Conservation (phyloP, 805 yeast genomes). For the Saturnispora serradocipensis region DNA sequence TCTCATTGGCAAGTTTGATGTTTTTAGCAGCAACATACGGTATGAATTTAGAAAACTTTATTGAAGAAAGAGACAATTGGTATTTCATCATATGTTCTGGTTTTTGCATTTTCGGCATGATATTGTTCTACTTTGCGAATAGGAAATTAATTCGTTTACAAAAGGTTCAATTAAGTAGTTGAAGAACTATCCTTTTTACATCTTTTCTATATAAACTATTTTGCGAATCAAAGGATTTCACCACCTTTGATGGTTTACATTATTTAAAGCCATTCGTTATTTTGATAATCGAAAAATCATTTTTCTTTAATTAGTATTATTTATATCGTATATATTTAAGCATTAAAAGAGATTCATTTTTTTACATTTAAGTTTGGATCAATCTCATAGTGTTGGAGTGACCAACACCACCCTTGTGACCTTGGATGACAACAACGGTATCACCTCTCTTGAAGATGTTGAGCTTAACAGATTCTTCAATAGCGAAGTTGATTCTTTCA, state of each 20-base stretch:
- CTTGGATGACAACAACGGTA: conserved; percentile 89
- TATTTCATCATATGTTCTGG: conserved; percentile 44
- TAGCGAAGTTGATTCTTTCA: conserved; percentile 87
- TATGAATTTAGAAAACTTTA: conserved; percentile 88
- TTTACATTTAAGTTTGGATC: conserved; percentile 9
- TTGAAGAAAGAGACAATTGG: conserved; percentile 74
- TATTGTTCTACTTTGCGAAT: conserved; percentile 46
- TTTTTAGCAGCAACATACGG: conserved; percentile 86
- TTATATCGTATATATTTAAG: not conserved
- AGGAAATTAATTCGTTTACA: conserved; percentile 56
- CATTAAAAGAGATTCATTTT: not conserved
- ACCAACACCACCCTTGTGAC: conserved; percentile 98
- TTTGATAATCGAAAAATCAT: not conserved
- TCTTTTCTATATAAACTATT: not conserved
- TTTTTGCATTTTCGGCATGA: conserved; percentile 30
- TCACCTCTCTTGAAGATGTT: conserved; percentile 86
- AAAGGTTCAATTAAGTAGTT: conserved; percentile 40
- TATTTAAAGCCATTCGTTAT: not conserved
- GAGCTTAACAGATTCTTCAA: conserved; percentile 76
- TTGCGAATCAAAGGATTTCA: not conserved
- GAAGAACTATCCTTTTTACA: not conserved
- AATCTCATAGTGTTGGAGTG: conserved; percentile 98
- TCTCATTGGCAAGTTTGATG: conserved; percentile 73
- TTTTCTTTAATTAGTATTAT: not conserved
- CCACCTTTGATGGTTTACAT: not conserved